These are phyloP conservation scores for Russula sp. DNA, from an alignment of 768 basidiomycete genomes.

Conservation along the genomic window DNA sequence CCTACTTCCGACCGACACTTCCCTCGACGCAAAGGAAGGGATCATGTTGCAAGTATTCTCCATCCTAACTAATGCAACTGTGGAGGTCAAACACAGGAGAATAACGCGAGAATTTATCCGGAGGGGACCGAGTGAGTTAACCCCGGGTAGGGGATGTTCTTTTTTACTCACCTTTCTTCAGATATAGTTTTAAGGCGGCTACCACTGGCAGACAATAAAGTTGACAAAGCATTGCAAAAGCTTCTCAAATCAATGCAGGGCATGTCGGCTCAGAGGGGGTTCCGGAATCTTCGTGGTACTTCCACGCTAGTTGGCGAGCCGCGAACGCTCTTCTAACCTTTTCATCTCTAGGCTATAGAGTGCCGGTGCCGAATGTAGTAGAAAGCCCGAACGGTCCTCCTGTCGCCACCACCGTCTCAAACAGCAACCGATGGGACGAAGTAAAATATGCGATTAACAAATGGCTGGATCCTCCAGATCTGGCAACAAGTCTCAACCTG, in stretches of 20 bases:
- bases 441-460: neutral
- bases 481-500: neutral
- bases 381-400: neutral
- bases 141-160: neutral
- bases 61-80: neutral
- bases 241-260: neutral
- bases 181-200: neutral
- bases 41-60: neutral
- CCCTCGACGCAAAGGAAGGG: no score
- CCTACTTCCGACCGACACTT: neutral
- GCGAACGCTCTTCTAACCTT: neutral
- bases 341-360: neutral
- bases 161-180: neutral
- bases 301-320: neutral
- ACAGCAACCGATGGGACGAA: no score
- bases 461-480: constrained; percentile 15
- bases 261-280: neutral
- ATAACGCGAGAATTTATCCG: no score
- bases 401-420: neutral
- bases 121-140: constrained; percentile 3
- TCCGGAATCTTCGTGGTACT: neutral
- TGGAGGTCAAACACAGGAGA: neutral
- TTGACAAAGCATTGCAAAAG: neutral
- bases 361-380: no score
- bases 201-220: neutral